phyloP scores from a whole-genome alignment of 257 asterid species.

The Lithospermum erythrorhizon region DNA sequence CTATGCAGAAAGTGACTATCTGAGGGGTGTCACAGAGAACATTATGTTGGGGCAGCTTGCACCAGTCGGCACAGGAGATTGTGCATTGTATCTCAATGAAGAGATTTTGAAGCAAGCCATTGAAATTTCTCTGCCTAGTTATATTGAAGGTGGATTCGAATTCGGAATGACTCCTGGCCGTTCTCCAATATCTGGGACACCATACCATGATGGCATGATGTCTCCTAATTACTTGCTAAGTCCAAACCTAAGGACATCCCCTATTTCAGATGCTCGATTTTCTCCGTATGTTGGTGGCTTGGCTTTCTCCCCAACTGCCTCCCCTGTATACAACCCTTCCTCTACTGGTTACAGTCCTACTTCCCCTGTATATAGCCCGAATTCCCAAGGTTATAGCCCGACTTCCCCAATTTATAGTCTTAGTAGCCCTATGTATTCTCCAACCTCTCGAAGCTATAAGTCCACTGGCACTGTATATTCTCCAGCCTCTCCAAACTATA shows the following conservation, averaged over 20 bases:
- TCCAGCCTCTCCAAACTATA: neutral
- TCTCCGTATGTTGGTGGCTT: slow-evolving; percentile 74
- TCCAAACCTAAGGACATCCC: slow-evolving; percentile 74
- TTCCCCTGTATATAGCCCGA: slow-evolving; percentile 31
- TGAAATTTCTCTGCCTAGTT: slow-evolving; percentile 85
- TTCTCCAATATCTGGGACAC: slow-evolving; percentile 74
- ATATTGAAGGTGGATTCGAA: slow-evolving; percentile 83
- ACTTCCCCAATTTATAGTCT: slow-evolving; percentile 67
- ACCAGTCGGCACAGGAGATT: slow-evolving; percentile 95
- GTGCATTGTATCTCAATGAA: slow-evolving; percentile 71
- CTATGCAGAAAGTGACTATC: slow-evolving; percentile 72
- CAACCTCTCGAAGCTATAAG: too few relatives aligned
- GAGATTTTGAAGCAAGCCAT: slow-evolving; percentile 88
- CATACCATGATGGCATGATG: slow-evolving; percentile 90
- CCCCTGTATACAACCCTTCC: slow-evolving; percentile 69
- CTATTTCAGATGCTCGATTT: slow-evolving; percentile 69
- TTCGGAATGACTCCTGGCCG: slow-evolving; percentile 93
- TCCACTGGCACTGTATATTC: too few relatives aligned
- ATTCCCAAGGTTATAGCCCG: too few relatives aligned
- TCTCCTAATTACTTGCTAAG: slow-evolving; percentile 71
- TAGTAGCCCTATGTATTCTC: too few relatives aligned
- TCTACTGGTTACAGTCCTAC: slow-evolving; percentile 82
- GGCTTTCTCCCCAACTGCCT: slow-evolving; percentile 84
- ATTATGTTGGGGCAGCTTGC: slow-evolving; percentile 99
- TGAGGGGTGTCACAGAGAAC: slow-evolving; percentile 93